These are phyloP conservation scores for Haberlea rhodopensis DNA, from an alignment of 257 asterid species.

Conservation along the genomic window DNA sequence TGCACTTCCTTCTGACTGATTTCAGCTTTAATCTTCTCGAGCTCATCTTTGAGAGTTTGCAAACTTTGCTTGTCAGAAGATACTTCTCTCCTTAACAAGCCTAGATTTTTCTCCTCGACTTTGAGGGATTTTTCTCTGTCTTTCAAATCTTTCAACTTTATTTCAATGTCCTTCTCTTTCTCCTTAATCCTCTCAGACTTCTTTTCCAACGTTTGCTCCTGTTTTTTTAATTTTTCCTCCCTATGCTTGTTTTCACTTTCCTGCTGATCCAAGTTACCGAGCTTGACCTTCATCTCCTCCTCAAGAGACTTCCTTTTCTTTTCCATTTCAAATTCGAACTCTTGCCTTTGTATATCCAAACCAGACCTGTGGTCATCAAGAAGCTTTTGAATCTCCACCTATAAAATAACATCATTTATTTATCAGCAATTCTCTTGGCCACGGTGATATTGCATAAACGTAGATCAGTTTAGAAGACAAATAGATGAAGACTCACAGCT, in stretches of 20 bases:
- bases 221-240: slow-evolving; percentile 66
- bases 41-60: slow-evolving; percentile 44
- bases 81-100: slow-evolving; percentile 40
- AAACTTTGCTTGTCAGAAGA: slow-evolving; percentile 50
- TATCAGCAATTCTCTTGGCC: slow-evolving; percentile 5
- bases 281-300: slow-evolving; percentile 53
- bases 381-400: slow-evolving; percentile 79
- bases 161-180: slow-evolving; percentile 64
- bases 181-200: slow-evolving; percentile 66
- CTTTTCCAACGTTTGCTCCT: slow-evolving; percentile 55
- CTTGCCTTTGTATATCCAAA: slow-evolving; percentile 45
- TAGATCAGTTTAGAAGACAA: background rate
- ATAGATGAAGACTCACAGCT: background rate
- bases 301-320: slow-evolving; percentile 47
- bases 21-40: slow-evolving; percentile 60
- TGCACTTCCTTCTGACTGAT: slow-evolving; percentile 44
- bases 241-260: slow-evolving; percentile 52
- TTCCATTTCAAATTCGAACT: slow-evolving; percentile 60
- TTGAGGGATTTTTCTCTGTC: slow-evolving; percentile 65
- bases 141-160: slow-evolving; percentile 53
- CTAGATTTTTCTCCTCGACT: slow-evolving; percentile 48
- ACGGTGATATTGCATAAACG: slow-evolving; percentile 5
- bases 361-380: slow-evolving; percentile 56
- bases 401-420: slow-evolving; percentile 17
- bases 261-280: slow-evolving; percentile 47